A percentile compares a stretch with the other conserved stretches of the same genome.
Evolutionary conservation across 2,329 filamentous ascomycete species (phyloP).

Genomic region (Rugonectria rugulosa): DNA sequence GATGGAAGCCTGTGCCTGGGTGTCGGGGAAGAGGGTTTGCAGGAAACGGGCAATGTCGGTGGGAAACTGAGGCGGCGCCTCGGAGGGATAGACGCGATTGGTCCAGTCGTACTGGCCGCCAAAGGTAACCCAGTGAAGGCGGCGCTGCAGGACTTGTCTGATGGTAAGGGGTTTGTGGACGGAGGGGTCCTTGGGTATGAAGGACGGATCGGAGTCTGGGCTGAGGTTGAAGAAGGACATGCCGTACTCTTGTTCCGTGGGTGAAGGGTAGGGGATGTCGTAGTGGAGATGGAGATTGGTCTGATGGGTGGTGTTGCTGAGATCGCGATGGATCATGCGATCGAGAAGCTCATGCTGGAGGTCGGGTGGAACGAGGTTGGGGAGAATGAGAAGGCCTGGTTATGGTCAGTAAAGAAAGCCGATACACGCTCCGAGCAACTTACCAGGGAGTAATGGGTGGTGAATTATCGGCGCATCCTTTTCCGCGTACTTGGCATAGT

Average conservation of each 20-base stretch:
- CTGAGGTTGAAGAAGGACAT: conserved; percentile 63
- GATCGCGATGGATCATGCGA: conserved; percentile 78
- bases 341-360: conserved; percentile 76
- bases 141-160: conserved; percentile 75
- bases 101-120: conserved; percentile 99
- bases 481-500: conserved; percentile 41
- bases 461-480: conserved; percentile 64
- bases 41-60: conserved; percentile 74
- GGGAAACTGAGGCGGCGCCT: conserved; percentile 76
- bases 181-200: conserved; percentile 71
- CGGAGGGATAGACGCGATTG: conserved; percentile 77
- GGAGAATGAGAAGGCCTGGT: conserved; percentile 80
- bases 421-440: conserved; percentile 29
- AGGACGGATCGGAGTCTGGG: conserved; percentile 60
- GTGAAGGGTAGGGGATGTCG: conserved; percentile 65
- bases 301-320: conserved; percentile 75
- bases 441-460: conserved; percentile 74
- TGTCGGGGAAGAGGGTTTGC: conserved; percentile 75
- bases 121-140: conserved; percentile 91
- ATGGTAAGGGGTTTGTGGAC: conserved; percentile 79
- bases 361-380: conserved; percentile 72
- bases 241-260: conserved; percentile 31
- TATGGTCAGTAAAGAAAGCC: conserved; percentile 2
- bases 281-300: conserved; percentile 94
- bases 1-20: conserved; percentile 86